phyloP scores from a whole-genome alignment of 768 basidiomycete genomes.

The Candolleomyces aberdarensis region DNA sequence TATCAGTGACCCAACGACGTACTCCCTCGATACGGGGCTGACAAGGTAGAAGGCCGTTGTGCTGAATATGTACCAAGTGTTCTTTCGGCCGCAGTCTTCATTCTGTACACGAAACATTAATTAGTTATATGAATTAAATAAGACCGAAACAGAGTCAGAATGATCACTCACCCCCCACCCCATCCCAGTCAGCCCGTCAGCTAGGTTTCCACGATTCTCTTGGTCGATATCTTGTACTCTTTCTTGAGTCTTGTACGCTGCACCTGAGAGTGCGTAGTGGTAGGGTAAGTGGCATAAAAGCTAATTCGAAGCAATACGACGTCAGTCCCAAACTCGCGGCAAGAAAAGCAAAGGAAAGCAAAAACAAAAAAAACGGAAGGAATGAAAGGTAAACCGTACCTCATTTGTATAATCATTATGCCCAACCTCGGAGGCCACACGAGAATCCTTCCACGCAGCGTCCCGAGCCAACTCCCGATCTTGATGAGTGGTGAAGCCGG shows the following conservation, averaged over 20 bases:
- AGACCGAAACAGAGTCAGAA: constrained; percentile 12
- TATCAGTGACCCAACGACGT: constrained; percentile 69
- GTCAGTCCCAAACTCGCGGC: too few relatives aligned
- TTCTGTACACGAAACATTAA: constrained; percentile 44
- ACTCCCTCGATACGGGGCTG: constrained; percentile 73
- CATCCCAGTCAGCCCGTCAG: constrained; percentile 72
- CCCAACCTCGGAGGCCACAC: constrained; percentile 59
- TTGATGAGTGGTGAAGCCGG: constrained; percentile 52
- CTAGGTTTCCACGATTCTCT: constrained; percentile 63
- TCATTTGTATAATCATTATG: constrained; percentile 86
- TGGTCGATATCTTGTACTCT: constrained; percentile 63
- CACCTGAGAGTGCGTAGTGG: constrained; percentile 70
- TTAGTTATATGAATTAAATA: not conserved
- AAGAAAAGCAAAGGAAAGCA: too few relatives aligned
- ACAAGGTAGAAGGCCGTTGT: constrained; percentile 85
- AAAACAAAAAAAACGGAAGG: too few relatives aligned
- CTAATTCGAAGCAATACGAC: constrained; percentile 26
- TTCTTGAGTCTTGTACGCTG: constrained; percentile 67
- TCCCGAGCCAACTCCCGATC: constrained; percentile 66
- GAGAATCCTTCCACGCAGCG: too few relatives aligned
- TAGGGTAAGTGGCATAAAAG: constrained; percentile 88
- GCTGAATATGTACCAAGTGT: constrained; percentile 83
- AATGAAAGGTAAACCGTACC: constrained; percentile 26
- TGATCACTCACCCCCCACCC: constrained; percentile 41
- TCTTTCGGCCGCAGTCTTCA: constrained; percentile 90